phyloP scores from a whole-genome alignment of 192 early-diverging fungal genomes.

The Spizellomyces sp. region DNA sequence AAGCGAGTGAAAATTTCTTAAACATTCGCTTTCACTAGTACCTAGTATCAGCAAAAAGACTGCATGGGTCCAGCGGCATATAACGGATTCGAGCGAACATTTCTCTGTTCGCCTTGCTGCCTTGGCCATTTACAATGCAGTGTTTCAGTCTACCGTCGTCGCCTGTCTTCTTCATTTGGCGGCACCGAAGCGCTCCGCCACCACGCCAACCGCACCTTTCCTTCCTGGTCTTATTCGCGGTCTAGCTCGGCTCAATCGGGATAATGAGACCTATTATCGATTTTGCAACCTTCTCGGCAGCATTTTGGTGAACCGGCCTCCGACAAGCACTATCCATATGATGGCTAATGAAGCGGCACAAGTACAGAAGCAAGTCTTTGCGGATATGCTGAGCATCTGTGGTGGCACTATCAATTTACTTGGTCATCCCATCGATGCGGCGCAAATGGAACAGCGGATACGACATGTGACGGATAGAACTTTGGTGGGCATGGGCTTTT shows the following conservation, averaged over 20 bases:
- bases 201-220: neutral
- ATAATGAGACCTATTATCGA: slow-evolving; percentile 10
- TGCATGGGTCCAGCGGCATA: slow-evolving; percentile 38
- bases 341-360: slow-evolving; percentile 28
- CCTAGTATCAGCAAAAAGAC: slow-evolving; percentile 21
- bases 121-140: slow-evolving; percentile 14
- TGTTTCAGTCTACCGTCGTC: slow-evolving; percentile 19
- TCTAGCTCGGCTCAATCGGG: slow-evolving; percentile 25
- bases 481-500: neutral
- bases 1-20: neutral
- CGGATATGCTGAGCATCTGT: slow-evolving; percentile 24
- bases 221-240: slow-evolving; percentile 20
- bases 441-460: neutral
- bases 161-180: slow-evolving; percentile 20
- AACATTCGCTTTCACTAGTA: slow-evolving; percentile 11
- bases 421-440: neutral
- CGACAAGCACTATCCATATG: slow-evolving; percentile 2
- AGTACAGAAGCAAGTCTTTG: slow-evolving; percentile 7
- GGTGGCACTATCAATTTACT: slow-evolving; percentile 10
- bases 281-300: slow-evolving; percentile 24
- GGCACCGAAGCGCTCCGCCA: neutral
- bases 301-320: slow-evolving; percentile 19
- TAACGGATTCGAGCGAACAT: slow-evolving; percentile 26
- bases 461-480: neutral
- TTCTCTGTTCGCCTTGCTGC: slow-evolving; percentile 32